These are phyloP conservation scores for Aspergillus panamensis DNA, from an alignment of 495 filamentous ascomycete species.

Conservation along the genomic window DNA sequence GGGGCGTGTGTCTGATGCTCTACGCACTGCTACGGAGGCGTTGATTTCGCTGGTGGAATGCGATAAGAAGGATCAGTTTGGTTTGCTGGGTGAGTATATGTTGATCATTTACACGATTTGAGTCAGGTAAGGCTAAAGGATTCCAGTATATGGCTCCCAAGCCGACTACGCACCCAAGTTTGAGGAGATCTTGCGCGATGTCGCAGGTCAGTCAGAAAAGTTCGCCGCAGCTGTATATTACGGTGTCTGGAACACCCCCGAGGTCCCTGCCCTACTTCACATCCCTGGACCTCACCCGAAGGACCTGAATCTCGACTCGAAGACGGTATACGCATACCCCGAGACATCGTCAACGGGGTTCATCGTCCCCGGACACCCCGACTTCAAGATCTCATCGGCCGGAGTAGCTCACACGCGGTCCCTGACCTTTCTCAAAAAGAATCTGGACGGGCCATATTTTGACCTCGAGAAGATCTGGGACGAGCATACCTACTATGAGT, in stretches of 20 bases:
- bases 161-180: conserved; percentile 26
- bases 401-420: conserved; percentile 35
- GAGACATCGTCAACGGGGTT: conserved; percentile 25
- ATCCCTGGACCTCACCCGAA: neutral
- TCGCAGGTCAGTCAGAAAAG: neutral
- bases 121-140: too few relatives aligned
- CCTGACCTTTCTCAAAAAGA: conserved; percentile 33
- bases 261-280: conserved; percentile 18
- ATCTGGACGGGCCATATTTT: conserved; percentile 42
- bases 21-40: conserved; percentile 18
- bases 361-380: conserved; percentile 30
- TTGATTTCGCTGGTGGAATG: conserved; percentile 20
- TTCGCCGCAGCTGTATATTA: conserved; percentile 22
- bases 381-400: conserved; percentile 31
- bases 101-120: too few relatives aligned
- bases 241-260: conserved; percentile 15
- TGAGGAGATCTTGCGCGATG: conserved; percentile 10
- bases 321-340: conserved; percentile 24
- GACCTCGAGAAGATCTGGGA: conserved; percentile 62
- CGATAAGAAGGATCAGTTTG: conserved; percentile 18
- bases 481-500: conserved; percentile 46
- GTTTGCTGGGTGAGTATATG: conserved; percentile 20
- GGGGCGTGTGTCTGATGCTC: conserved; percentile 4
- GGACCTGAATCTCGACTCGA: neutral
- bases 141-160: conserved; percentile 28